These are phyloP conservation scores for Boletus reticuloceps DNA, from an alignment of 768 basidiomycete genomes.

Conservation along the genomic window DNA sequence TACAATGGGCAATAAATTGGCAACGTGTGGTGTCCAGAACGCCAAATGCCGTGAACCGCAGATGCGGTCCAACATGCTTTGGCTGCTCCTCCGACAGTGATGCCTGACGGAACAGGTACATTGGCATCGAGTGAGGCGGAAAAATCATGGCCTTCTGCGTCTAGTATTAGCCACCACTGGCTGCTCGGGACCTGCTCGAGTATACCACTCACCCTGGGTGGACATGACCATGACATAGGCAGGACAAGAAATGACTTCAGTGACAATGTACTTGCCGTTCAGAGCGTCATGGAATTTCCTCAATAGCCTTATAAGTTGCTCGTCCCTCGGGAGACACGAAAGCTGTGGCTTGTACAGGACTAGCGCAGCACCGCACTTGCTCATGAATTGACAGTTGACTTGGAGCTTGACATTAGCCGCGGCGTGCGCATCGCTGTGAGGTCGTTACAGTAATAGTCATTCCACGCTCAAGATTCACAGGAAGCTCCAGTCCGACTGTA, in stretches of 20 bases:
- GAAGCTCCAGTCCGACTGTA: not conserved
- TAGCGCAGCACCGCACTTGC: not conserved
- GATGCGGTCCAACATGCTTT: too few relatives aligned
- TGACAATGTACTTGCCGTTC: not conserved
- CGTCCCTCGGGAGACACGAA: not conserved
- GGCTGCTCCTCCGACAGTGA: too few relatives aligned
- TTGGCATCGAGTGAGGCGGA: too few relatives aligned
- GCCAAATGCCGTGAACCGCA: too few relatives aligned
- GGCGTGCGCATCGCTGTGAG: not conserved
- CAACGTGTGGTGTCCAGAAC: too few relatives aligned
- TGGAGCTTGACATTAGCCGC: not conserved
- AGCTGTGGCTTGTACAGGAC: not conserved
- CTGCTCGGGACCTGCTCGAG: too few relatives aligned
- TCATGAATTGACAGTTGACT: not conserved
- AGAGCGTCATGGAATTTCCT: not conserved
- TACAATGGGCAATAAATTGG: too few relatives aligned
- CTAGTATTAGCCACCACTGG: too few relatives aligned
- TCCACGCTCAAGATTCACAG: not conserved
- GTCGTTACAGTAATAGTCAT: not conserved
- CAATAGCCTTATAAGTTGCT: not conserved
- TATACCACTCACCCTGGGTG: too few relatives aligned
- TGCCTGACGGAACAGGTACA: too few relatives aligned
- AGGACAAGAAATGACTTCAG: not conserved
- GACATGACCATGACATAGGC: too few relatives aligned
- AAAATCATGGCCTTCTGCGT: too few relatives aligned